These are phyloP conservation scores for Monosporozyma siamensis DNA, from an alignment of 805 yeast species.

Conservation along the genomic window DNA sequence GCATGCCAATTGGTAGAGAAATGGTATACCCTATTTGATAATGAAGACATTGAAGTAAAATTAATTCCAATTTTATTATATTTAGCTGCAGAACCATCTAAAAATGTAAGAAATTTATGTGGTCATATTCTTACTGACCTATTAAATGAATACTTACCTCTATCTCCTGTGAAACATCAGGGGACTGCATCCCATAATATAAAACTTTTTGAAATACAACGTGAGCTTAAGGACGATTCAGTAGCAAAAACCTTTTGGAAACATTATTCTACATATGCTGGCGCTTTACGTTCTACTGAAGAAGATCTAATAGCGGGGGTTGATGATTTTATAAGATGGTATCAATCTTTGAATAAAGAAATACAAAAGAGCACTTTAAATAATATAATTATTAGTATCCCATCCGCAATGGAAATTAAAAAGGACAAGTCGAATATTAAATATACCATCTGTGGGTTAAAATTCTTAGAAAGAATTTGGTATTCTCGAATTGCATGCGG, in stretches of 20 bases:
- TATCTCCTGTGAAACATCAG: too few species aligned
- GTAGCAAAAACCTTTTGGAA: slow-evolving; percentile 38
- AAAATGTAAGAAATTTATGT: slow-evolving; percentile 22
- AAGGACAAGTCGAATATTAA: slow-evolving; percentile 27
- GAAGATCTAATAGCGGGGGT: slow-evolving; percentile 37
- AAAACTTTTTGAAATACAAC: background rate
- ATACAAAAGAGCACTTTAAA: slow-evolving; percentile 7
- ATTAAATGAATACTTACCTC: background rate
- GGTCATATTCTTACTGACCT: background rate
- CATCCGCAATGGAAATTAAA: slow-evolving; percentile 8
- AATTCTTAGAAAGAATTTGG: slow-evolving; percentile 8
- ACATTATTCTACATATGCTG: slow-evolving; percentile 47
- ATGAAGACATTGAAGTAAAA: background rate
- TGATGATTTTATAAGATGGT: slow-evolving; percentile 30
- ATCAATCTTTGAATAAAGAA: slow-evolving; percentile 9
- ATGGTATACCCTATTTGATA: slow-evolving; percentile 14
- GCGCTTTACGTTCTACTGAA: slow-evolving; percentile 46
- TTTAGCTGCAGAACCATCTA: slow-evolving; percentile 56
- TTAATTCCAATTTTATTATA: slow-evolving; percentile 31
- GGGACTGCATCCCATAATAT: background rate
- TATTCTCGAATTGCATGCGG: slow-evolving; percentile 7
- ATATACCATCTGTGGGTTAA: slow-evolving; percentile 15
- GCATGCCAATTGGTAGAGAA: slow-evolving; percentile 35
- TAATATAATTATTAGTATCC: slow-evolving; percentile 6
- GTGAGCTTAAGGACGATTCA: background rate